These are phyloP conservation scores for Meira nashicola DNA, from an alignment of 1,284 basidiomycete genomes.

Conservation along the genomic window DNA sequence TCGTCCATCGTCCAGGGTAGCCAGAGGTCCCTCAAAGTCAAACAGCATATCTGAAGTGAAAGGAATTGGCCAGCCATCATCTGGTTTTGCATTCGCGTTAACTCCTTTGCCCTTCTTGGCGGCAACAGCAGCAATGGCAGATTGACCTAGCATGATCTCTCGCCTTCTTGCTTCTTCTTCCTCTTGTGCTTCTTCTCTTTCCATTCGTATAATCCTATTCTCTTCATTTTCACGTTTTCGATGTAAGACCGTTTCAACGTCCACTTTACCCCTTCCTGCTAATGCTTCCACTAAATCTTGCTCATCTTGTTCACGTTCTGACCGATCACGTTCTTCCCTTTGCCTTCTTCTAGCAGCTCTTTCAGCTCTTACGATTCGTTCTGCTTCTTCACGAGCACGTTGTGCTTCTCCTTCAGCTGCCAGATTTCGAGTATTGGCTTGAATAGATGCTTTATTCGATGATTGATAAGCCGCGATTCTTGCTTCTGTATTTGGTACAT, in stretches of 20 bases:
- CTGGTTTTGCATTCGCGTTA: not conserved
- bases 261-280: conserved; percentile 26
- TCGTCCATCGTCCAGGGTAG: conserved; percentile 35
- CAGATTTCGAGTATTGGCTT: conserved; percentile 26
- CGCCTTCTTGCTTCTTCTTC: conserved; percentile 28
- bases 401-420: conserved; percentile 38
- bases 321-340: conserved; percentile 37
- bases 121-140: conserved; percentile 11
- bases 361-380: conserved; percentile 27
- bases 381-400: conserved; percentile 32
- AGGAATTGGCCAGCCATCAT: not conserved
- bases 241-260: conserved; percentile 31
- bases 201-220: conserved; percentile 14
- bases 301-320: conserved; percentile 33
- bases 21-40: conserved; percentile 44
- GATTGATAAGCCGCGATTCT: conserved; percentile 72
- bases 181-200: conserved; percentile 17
- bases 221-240: conserved; percentile 25
- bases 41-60: conserved; percentile 37
- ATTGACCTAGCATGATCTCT: conserved; percentile 15
- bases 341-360: conserved; percentile 31
- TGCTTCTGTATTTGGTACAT: conserved; percentile 77
- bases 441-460: conserved; percentile 35
- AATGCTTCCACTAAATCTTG: conserved; percentile 41
- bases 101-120: conserved; percentile 9